Conservation (phyloP, 225 moss, liverwort and hornwort species). For the Neckera pumila region DNA sequence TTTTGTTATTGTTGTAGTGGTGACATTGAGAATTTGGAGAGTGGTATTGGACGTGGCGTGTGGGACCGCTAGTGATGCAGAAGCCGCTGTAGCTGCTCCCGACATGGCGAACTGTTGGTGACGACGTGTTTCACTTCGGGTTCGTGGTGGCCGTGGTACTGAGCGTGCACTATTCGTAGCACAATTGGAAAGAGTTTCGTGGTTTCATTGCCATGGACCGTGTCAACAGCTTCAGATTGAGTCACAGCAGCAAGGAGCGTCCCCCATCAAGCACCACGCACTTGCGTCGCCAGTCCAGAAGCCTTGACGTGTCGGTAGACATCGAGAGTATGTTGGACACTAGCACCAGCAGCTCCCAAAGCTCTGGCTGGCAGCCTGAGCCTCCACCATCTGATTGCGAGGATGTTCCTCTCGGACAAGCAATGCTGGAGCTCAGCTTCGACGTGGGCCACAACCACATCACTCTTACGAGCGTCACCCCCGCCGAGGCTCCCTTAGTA, state of each 20-base stretch:
- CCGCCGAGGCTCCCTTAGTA: not conserved
- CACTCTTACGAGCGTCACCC: conserved; percentile 49
- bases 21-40: not conserved
- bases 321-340: not conserved
- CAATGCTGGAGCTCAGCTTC: conserved; percentile 84
- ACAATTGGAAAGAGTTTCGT: not conserved
- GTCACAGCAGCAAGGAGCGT: not conserved
- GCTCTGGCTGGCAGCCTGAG: not conserved
- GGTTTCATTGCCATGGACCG: not conserved
- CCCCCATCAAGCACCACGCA: not conserved
- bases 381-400: not conserved
- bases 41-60: not conserved
- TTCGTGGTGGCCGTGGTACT: not conserved
- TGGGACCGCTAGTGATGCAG: not conserved
- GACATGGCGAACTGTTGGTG: not conserved
- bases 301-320: conserved; percentile 9
- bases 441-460: conserved; percentile 56
- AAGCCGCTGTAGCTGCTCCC: not conserved
- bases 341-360: not conserved
- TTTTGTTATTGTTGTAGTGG: not conserved
- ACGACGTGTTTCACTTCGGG: not conserved
- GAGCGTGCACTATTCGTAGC: not conserved
- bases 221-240: not conserved
- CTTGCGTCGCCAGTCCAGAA: not conserved
- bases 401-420: not conserved